Evolutionary conservation across 176 grass and related monocot genomes (phyloP), one percentile per base, ranked within the genome.

Genomic region (Cocos nucifera): DNA sequence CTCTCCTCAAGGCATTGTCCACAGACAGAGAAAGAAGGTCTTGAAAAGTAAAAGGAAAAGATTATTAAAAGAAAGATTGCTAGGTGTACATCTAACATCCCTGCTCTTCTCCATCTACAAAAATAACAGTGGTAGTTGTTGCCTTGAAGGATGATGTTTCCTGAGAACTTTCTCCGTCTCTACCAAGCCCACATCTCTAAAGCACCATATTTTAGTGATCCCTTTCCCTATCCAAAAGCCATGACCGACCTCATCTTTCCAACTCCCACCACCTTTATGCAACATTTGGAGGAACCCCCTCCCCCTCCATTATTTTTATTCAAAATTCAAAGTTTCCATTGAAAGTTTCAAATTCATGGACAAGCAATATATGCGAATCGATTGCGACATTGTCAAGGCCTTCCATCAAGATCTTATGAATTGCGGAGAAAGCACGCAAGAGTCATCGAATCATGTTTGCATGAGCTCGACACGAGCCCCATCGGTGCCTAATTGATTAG

Each of bases 241-340:
- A 56, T 56, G 54, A 22, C n/a, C 14, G 54, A 56, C 19, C 10
- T 18, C 54, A 56, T 22, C 54, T 56, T 19, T 56, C 54, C 54
- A 22, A 56, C 54, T 22, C 10, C 19, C 54, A 56, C 53, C 10
- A 56, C 54, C 54, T 56, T 56, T 56, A 54, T 54, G 53, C n/a
- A 56, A 56, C 54, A 17, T 55, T 21, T 55, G 53, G 32, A 35
- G 32, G 53, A 55, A 15, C 17, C 20, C n/a, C 6, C 9, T 7
- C 17, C 5, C 20, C n/a, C 18, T 16, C 20, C 20, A 17, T 18
- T 3, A 7, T 20, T 4, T 55, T 35, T 55, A 55, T 55, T 55
- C 53, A 55, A 55, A 55, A 55, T 55, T 21, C 53, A 8, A 54
- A 25, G 26, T 27, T 27, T 27, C 0, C 26, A 27, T 27, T 27